Conservation (phyloP, 306 rosid genomes). For the Begonia peltatifolia region DNA sequence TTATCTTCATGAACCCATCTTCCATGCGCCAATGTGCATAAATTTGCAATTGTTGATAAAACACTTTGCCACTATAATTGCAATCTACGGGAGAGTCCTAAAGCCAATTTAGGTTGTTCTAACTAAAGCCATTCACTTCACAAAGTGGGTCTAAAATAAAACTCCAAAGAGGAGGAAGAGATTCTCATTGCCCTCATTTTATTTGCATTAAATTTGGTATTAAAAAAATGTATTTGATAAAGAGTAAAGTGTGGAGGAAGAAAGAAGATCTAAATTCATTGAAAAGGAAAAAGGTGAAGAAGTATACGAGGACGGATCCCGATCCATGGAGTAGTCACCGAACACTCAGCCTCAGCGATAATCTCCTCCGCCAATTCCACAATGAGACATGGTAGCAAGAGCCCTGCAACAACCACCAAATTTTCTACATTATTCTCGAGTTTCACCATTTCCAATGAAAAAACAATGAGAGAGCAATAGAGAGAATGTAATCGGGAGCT, state of each 20-base stretch:
- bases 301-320: neutral
- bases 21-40: too few species aligned
- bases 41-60: too few species aligned
- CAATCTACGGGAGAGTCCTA: too few species aligned
- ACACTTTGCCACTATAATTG: too few species aligned
- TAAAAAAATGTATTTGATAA: too few species aligned
- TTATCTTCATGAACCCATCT: too few species aligned
- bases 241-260: neutral
- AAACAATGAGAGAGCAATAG: too few species aligned
- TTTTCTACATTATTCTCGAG: too few species aligned
- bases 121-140: neutral
- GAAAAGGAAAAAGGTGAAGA: constrained; percentile 11
- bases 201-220: constrained; percentile 20
- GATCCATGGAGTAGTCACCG: too few species aligned
- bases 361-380: constrained; percentile 33
- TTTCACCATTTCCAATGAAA: too few species aligned
- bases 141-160: neutral
- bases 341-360: constrained; percentile 21
- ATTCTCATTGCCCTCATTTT: constrained; percentile 8
- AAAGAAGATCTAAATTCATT: constrained; percentile 10
- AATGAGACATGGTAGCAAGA: constrained; percentile 19
- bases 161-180: neutral
- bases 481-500: too few species aligned
- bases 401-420: constrained; percentile 41
- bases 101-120: too few species aligned